A percentile compares a stretch with the other conserved stretches of the same genome.
Conservation (phyloP, 164 flowering plant genomes). For the Umbilicus rupestris region DNA sequence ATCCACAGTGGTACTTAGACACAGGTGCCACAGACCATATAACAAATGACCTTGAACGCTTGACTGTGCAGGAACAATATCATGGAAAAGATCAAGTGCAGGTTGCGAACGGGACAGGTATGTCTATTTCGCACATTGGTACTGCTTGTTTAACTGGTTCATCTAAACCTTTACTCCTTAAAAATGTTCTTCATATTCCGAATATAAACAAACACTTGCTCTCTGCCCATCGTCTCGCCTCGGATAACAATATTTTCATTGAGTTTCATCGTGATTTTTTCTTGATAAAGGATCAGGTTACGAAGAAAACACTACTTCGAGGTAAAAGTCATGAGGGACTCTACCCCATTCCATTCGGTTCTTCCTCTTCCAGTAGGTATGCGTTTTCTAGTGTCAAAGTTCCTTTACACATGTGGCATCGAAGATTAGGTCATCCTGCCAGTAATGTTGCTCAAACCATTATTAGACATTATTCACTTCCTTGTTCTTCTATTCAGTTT, state of each 20-base stretch:
- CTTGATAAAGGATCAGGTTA: background rate
- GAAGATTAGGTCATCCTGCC: background rate
- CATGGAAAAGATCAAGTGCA: background rate
- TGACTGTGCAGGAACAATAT: background rate
- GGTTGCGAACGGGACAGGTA: background rate
- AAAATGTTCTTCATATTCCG: background rate
- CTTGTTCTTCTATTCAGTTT: background rate
- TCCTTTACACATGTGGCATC: background rate
- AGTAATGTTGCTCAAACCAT: background rate
- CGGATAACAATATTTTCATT: too few relatives aligned
- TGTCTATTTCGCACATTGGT: background rate
- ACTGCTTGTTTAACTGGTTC: background rate
- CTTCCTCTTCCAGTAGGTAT: background rate
- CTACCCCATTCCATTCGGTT: background rate
- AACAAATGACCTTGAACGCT: background rate
- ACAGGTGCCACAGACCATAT: background rate
- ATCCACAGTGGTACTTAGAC: background rate
- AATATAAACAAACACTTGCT: background rate
- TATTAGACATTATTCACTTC: background rate
- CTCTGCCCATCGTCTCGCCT: background rate
- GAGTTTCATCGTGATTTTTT: background rate
- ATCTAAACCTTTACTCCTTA: background rate
- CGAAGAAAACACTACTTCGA: background rate
- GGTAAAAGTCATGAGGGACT: background rate
- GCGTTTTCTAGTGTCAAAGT: background rate